Base-by-base conservation (phyloP, 1,284 basidiomycete species). In the Trichosporon asahii region DNA sequence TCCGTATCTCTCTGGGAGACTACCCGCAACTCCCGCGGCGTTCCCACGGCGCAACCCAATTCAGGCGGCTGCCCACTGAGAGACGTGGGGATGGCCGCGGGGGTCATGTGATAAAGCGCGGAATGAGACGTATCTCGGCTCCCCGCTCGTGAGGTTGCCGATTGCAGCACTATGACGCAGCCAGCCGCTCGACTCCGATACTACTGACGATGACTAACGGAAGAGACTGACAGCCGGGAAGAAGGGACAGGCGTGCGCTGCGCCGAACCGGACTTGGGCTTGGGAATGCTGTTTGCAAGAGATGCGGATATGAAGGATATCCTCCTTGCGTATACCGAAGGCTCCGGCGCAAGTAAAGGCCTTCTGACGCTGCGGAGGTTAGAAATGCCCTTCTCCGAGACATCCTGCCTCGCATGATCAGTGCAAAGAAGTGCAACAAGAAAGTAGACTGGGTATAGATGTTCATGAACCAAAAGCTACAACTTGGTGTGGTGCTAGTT, bases 91-190 rank as follows among this genome's bases (percentile, higher is more conserved):
- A 37, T 57, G 25, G 25, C n/a, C 49, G 29, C 3, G 18, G 6
- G 57, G 27, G 57, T 61, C 57, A 61, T 31, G 57, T 61, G 57
- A 61, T 61, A 61, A 61, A 18, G 11, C 15, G 7, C 7, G 49
- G 49, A 53, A 53, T 53, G 49, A 53, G 9, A 23, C 57, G 18
- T 61, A 61, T 61, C 57, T 61, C 57, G 57, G 57, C 57, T 31
- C 57, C 35, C 29, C 27, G 57, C 27, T 29, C 57, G 27, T 31
- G 29, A 61, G 57, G 57, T n/a, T 11, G 57, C 57, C 57, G 57
- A 61, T 31, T n/a, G 14, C 12, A 31, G 27, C 14, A 3, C 29
- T 12, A 27, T 27, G 55, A 60, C 55, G 29, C 55, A 60, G 2
- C 27, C 14, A 25, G 27, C 9, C 27, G 49, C 21, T 53, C 49